These are phyloP conservation scores for Gnomoniopsis sp. DNA, from an alignment of 2,329 filamentous ascomycete genomes.

Conservation along the genomic window DNA sequence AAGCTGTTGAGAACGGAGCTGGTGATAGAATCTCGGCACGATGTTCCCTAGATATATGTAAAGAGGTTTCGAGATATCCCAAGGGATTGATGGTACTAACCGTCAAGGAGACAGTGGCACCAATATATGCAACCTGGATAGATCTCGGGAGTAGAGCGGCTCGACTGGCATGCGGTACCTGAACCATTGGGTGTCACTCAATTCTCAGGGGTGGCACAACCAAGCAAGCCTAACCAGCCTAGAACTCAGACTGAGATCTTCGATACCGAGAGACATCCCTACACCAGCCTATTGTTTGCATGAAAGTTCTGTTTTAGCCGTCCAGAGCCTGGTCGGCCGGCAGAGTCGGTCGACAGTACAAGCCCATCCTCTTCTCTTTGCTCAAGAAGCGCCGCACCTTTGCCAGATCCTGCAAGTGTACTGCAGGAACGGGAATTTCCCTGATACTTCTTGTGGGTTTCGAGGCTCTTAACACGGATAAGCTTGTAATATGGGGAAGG, in stretches of 20 bases:
- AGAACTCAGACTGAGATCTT: conserved; percentile 6
- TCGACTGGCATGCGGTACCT: conserved; percentile 15
- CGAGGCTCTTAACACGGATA: no score
- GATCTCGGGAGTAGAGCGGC: conserved; percentile 8
- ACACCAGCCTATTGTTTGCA: conserved; percentile 19
- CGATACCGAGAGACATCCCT: conserved; percentile 17
- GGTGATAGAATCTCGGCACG: conserved; percentile 3
- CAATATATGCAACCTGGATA: conserved; percentile 8
- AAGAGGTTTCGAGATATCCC: neutral
- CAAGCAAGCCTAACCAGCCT: conserved; percentile 9
- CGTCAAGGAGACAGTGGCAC: conserved; percentile 6
- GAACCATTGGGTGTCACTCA: conserved; percentile 13
- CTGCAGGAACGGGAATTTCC: no score
- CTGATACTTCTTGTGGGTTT: no score
- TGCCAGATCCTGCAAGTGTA: no score
- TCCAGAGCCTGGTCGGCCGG: no score
- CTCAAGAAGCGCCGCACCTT: no score
- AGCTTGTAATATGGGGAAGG: no score
- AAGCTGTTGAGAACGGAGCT: neutral
- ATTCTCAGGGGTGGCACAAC: conserved; percentile 18
- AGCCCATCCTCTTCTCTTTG: no score
- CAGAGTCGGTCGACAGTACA: neutral
- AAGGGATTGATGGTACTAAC: conserved; percentile 14
- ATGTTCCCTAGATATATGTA: conserved; percentile 8
- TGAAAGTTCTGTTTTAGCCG: conserved; percentile 19